Evolutionary conservation across 1,139 yeast species (phyloP).

Genomic region (Suhomyces coccinellae): DNA sequence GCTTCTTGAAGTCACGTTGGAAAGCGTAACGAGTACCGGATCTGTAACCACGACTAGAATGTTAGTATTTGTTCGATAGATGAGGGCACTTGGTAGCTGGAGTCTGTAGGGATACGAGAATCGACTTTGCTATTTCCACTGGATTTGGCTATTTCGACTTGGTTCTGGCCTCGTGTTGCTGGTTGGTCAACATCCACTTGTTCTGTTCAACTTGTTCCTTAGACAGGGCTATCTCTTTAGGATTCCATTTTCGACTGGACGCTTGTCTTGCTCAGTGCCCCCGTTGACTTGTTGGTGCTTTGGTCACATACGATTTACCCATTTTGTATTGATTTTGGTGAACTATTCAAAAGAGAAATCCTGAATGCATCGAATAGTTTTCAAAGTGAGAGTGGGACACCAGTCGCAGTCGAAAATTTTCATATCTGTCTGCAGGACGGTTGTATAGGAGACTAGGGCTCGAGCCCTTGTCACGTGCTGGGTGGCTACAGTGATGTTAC

Average conservation of each 20-base stretch:
- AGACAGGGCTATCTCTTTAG: background rate
- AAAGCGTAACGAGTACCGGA: constrained; percentile 99
- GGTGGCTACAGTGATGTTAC: too few relatives aligned
- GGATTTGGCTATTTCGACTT: background rate
- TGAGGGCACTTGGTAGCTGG: background rate
- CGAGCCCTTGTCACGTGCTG: constrained; percentile 13
- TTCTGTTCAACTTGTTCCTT: too few relatives aligned
- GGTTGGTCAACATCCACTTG: too few relatives aligned
- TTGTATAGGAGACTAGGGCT: constrained; percentile 6
- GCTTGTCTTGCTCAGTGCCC: background rate
- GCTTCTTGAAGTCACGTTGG: constrained; percentile 99
- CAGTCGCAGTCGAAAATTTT: constrained; percentile 17
- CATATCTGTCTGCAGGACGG: constrained; percentile 4
- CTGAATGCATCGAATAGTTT: constrained; percentile 9
- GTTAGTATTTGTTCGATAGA: constrained; percentile 19
- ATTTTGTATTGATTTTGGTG: constrained; percentile 48
- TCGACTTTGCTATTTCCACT: background rate
- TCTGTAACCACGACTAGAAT: constrained; percentile 93
- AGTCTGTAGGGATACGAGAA: too few relatives aligned
- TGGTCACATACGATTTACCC: constrained; percentile 74
- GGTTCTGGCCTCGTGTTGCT: background rate
- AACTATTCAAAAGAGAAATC: constrained; percentile 18
- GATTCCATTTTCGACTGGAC: background rate
- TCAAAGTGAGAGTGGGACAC: constrained; percentile 8
- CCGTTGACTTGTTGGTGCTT: background rate